A percentile compares a stretch with the other conserved stretches of the same genome.
phyloP scores from a whole-genome alignment of 2,329 filamentous ascomycete species.

The Pezicula rhizophila region DNA sequence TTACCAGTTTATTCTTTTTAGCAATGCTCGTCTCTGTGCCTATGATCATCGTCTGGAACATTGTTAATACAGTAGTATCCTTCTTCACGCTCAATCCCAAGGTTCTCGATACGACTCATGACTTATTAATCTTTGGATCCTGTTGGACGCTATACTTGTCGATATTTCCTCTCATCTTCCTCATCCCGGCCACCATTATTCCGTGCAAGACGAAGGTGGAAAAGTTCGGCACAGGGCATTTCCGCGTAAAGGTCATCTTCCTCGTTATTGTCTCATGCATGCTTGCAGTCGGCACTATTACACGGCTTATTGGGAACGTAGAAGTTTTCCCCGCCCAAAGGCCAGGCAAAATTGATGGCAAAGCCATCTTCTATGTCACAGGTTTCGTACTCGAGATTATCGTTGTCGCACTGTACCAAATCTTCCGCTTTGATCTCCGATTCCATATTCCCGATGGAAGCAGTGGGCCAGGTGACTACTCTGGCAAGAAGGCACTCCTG shows the following conservation, averaged over 20 bases:
- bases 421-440: conserved; percentile 65
- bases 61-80: conserved; percentile 54
- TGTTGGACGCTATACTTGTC: conserved; percentile 28
- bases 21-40: conserved; percentile 51
- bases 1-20: conserved; percentile 45
- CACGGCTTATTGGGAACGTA: conserved; percentile 53
- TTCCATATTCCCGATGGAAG: conserved; percentile 71
- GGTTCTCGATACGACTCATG: conserved; percentile 38
- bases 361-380: conserved; percentile 71
- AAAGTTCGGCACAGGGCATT: conserved; percentile 60
- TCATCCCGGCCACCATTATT: conserved; percentile 47
- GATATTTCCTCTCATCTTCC: conserved; percentile 58
- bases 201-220: conserved; percentile 39
- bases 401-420: conserved; percentile 59
- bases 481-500: neutral
- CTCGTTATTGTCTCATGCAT: conserved; percentile 51
- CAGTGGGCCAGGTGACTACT: conserved; percentile 44
- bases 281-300: conserved; percentile 56
- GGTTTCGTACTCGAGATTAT: conserved; percentile 70
- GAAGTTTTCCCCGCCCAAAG: conserved; percentile 1
- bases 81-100: conserved; percentile 56
- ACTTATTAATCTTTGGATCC: conserved; percentile 8
- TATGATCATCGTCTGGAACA: conserved; percentile 57
- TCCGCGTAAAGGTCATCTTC: conserved; percentile 59
- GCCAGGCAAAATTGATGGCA: conserved; percentile 39